phyloP scores from a whole-genome alignment of 2,329 filamentous ascomycete species.

The Periconia macrospinosa region DNA sequence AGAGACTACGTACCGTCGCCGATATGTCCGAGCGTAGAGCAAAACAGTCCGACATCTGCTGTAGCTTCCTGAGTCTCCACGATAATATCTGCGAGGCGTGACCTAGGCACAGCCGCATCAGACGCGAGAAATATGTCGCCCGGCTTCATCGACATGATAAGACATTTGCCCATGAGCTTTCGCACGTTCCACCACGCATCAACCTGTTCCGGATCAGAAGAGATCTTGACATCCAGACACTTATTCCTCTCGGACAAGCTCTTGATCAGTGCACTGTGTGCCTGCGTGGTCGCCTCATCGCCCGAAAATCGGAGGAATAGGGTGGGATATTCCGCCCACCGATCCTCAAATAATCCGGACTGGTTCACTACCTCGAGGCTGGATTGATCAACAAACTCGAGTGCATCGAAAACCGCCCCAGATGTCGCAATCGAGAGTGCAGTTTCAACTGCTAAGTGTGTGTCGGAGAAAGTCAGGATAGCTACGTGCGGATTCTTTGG shows the following conservation, averaged over 20 bases:
- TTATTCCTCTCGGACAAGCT: constrained; percentile 58
- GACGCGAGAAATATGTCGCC: constrained; percentile 70
- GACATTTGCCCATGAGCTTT: constrained; percentile 73
- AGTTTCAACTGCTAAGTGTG: constrained; percentile 74
- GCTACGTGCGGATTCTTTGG: constrained; percentile 79
- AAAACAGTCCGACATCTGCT: constrained; percentile 40
- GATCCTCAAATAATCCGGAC: constrained; percentile 56
- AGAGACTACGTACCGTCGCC: constrained; percentile 57
- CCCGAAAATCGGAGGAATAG: constrained; percentile 76
- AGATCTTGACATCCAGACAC: constrained; percentile 63
- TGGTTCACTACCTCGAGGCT: constrained; percentile 75
- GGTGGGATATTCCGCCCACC: constrained; percentile 68
- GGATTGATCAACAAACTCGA: constrained; percentile 85
- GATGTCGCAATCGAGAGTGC: constrained; percentile 75
- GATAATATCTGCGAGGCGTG: constrained; percentile 69
- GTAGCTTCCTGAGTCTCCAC: constrained; percentile 72
- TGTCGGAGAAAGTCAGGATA: constrained; percentile 62
- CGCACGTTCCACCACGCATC: constrained; percentile 71
- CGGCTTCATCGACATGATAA: constrained; percentile 61
- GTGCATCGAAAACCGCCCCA: constrained; percentile 80
- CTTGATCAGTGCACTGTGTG: constrained; percentile 70
- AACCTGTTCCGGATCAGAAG: constrained; percentile 59
- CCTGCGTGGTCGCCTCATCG: constrained; percentile 66
- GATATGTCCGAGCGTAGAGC: constrained; percentile 67
- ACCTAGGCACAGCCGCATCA: constrained; percentile 77